Conservation (phyloP, 345 rosid genomes). For the Eucalyptus cloeziana region DNA sequence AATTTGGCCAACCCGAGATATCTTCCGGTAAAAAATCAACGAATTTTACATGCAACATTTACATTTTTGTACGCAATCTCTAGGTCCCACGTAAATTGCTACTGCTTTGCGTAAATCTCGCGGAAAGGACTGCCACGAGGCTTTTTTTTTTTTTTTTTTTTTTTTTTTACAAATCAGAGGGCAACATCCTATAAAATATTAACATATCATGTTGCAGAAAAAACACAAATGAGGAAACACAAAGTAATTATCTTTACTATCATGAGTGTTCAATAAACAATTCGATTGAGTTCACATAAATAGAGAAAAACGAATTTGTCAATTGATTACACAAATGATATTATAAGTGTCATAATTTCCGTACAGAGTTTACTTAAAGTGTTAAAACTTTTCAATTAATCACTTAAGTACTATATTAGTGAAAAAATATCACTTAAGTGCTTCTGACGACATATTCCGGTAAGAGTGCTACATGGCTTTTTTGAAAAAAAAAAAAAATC, state of each 20-base stretch:
- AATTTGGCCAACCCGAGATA: neutral
- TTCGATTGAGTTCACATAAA: neutral
- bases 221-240: neutral
- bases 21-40: neutral
- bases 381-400: no score
- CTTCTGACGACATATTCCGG: accelerated
- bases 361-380: no score
- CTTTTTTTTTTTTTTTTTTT: no score
- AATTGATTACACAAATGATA: neutral
- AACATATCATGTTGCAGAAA: neutral
- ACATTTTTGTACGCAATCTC: neutral
- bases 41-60: neutral
- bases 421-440: neutral
- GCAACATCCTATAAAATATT: neutral
- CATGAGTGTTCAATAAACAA: neutral
- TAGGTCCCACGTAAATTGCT: neutral
- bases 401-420: no score
- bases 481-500: no score
- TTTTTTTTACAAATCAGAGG: neutral
- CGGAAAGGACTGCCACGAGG: neutral
- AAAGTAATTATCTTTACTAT: neutral
- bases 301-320: neutral
- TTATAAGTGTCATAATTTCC: neutral
- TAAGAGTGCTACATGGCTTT: no score
- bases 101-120: neutral